Conservation (phyloP, 441 rosid genomes). For the Raphanus hybrid region DNA sequence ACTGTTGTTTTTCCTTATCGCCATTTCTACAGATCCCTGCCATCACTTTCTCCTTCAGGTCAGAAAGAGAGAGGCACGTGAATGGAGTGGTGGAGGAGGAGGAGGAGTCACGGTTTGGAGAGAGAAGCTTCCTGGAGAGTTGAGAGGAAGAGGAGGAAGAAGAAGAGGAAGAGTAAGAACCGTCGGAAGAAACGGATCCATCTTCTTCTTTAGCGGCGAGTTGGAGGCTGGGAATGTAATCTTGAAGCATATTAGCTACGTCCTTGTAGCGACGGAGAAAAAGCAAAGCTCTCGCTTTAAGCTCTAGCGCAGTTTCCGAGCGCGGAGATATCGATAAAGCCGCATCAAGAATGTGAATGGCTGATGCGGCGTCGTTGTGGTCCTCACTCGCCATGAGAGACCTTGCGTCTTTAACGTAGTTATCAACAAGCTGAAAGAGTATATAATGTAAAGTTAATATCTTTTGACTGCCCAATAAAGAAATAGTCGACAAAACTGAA, state of each 20-base stretch:
- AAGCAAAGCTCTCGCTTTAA: constrained; percentile 84
- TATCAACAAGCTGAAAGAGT: constrained; percentile 62
- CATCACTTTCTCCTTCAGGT: constrained; percentile 82
- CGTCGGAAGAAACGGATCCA: constrained; percentile 55
- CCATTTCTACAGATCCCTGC: constrained; percentile 69
- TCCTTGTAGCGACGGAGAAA: constrained; percentile 75
- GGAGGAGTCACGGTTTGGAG: not conserved
- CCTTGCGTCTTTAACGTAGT: constrained; percentile 76
- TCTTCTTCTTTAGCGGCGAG: constrained; percentile 61
- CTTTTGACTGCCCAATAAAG: not conserved
- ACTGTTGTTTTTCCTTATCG: constrained; percentile 80
- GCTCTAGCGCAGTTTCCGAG: constrained; percentile 77
- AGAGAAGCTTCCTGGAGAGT: too few species aligned
- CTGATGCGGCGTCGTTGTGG: constrained; percentile 61
- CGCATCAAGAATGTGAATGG: constrained; percentile 70
- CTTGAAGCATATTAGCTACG: constrained; percentile 88
- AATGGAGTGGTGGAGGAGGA: constrained; percentile 41
- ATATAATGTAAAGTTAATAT: not conserved
- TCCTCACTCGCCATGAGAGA: constrained; percentile 67
- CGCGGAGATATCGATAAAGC: constrained; percentile 80
- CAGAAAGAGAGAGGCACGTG: constrained; percentile 81
- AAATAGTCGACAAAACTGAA: not conserved
- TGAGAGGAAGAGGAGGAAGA: too few species aligned
- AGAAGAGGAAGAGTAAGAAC: constrained; percentile 51
- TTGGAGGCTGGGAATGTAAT: constrained; percentile 81